phyloP scores from a whole-genome alignment of 345 rosid species.

The Gynandropsis gynandra region DNA sequence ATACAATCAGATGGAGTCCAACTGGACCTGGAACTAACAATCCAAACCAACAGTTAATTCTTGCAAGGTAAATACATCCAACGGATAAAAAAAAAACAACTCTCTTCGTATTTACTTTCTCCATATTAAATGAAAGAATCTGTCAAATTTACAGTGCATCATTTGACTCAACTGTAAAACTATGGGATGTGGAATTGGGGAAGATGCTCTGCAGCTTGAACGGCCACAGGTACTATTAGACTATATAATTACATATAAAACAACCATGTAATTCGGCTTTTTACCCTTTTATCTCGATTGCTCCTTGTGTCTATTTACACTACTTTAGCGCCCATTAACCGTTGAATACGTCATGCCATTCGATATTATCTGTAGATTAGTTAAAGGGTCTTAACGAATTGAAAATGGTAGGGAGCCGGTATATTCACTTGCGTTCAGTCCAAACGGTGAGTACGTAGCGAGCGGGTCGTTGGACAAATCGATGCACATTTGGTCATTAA shows the following conservation, averaged over 20 bases:
- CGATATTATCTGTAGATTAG: too few relatives aligned
- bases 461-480: constrained; percentile 91
- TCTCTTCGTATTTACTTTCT: neutral
- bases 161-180: constrained; percentile 91
- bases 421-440: constrained; percentile 94
- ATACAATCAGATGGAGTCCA: constrained; percentile 94
- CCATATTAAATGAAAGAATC: neutral
- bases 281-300: too few relatives aligned
- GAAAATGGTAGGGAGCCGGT: constrained; percentile 69
- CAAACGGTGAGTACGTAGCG: constrained; percentile 89
- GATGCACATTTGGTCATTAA: constrained; percentile 86
- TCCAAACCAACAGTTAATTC: constrained; percentile 76
- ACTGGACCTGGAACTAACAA: constrained; percentile 88
- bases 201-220: constrained; percentile 76
- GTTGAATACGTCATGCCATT: too few relatives aligned
- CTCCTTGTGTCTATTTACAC: too few relatives aligned
- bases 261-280: too few relatives aligned
- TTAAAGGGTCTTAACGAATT: too few relatives aligned
- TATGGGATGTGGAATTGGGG: constrained; percentile 96
- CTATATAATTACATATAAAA: too few relatives aligned
- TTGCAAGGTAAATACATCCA: constrained; percentile 58
- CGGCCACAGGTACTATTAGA: constrained; percentile 70
- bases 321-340: too few relatives aligned
- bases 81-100: neutral
- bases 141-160: constrained; percentile 60